These are phyloP conservation scores for Melastoma candidum DNA, from an alignment of 441 rosid genomes.

Conservation along the genomic window DNA sequence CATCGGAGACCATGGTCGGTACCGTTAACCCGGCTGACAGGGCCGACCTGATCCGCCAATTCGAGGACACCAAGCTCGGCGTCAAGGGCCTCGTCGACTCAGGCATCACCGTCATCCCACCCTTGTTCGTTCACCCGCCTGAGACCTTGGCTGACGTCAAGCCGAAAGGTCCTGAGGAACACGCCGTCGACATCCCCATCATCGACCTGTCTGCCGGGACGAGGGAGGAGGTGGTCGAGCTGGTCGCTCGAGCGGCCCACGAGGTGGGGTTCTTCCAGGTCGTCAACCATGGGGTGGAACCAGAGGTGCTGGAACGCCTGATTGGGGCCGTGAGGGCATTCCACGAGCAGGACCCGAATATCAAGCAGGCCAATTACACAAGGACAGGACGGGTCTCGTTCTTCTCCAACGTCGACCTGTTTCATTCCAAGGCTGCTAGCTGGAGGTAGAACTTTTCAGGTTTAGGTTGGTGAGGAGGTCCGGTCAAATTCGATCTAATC, in stretches of 20 bases:
- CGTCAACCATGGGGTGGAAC: slow-evolving; percentile 40
- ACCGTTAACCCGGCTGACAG: slow-evolving; percentile 9
- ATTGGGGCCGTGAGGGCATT: slow-evolving; percentile 27
- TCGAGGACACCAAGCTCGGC: slow-evolving; percentile 43
- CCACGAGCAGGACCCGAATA: slow-evolving; percentile 35
- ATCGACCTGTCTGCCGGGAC: slow-evolving; percentile 28
- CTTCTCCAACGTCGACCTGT: slow-evolving; percentile 33
- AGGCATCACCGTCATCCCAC: slow-evolving; percentile 34
- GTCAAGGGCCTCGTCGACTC: slow-evolving; percentile 44
- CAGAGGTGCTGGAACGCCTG: slow-evolving; percentile 25
- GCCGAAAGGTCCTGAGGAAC: not conserved
- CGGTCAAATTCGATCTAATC: not conserved
- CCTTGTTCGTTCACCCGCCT: slow-evolving; percentile 33
- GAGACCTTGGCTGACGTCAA: slow-evolving; percentile 24
- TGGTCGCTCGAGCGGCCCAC: slow-evolving; percentile 24
- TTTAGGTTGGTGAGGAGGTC: too few species aligned
- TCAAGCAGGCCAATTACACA: slow-evolving; percentile 26
- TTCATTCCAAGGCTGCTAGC: slow-evolving; percentile 39
- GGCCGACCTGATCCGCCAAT: slow-evolving; percentile 18
- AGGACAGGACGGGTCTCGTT: slow-evolving; percentile 27
- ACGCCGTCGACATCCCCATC: slow-evolving; percentile 23
- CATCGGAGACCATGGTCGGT: too few species aligned
- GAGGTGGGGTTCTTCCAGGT: slow-evolving; percentile 53
- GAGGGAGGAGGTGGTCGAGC: slow-evolving; percentile 20
- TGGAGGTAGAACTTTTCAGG: slow-evolving; percentile 27